Percentiles rank a stretch among this genome's conserved stretches.
These are phyloP conservation scores for Aspergillus sclerotioniger DNA, from an alignment of 495 filamentous ascomycete species.

Conservation along the genomic window DNA sequence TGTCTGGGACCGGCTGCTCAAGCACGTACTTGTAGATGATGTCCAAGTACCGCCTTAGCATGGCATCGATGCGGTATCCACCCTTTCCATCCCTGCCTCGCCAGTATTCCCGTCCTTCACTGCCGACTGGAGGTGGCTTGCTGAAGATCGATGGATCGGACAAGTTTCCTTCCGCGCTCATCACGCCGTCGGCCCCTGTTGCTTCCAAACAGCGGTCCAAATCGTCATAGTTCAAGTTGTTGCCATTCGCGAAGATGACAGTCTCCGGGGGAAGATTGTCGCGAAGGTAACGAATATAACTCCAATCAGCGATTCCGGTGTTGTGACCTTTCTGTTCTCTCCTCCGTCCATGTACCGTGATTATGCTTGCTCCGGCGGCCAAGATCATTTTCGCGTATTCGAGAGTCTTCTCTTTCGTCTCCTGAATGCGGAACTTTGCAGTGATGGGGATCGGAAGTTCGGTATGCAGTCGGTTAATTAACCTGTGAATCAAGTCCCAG, in stretches of 20 bases:
- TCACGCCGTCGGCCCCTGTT: slow-evolving; percentile 91
- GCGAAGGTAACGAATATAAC: slow-evolving; percentile 73
- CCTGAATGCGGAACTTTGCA: slow-evolving; percentile 90
- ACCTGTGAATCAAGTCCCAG: slow-evolving; percentile 70
- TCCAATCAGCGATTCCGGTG: slow-evolving; percentile 93
- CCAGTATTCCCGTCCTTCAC: slow-evolving; percentile 80
- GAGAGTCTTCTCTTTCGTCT: slow-evolving; percentile 80
- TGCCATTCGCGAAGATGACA: slow-evolving; percentile 96
- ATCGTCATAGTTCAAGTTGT: slow-evolving; percentile 81
- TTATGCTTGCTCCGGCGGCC: slow-evolving; percentile 82
- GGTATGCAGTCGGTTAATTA: slow-evolving; percentile 76
- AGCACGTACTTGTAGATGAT: slow-evolving; percentile 79
- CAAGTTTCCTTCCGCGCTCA: slow-evolving; percentile 93
- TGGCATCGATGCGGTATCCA: slow-evolving; percentile 85
- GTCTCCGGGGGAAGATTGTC: slow-evolving; percentile 81
- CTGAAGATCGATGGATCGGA: slow-evolving; percentile 88
- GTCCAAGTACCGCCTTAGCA: slow-evolving; percentile 83
- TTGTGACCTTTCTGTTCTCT: slow-evolving; percentile 95
- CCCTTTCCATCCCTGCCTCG: slow-evolving; percentile 73
- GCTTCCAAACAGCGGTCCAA: slow-evolving; percentile 72
- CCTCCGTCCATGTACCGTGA: slow-evolving; percentile 86
- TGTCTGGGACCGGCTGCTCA: slow-evolving; percentile 54
- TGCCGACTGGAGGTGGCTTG: slow-evolving; percentile 57
- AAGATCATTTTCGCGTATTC: slow-evolving; percentile 89
- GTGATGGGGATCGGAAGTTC: slow-evolving; percentile 79